These are phyloP conservation scores for Metschnikowia vanudenii DNA, from an alignment of 805 yeast species.

Conservation along the genomic window DNA sequence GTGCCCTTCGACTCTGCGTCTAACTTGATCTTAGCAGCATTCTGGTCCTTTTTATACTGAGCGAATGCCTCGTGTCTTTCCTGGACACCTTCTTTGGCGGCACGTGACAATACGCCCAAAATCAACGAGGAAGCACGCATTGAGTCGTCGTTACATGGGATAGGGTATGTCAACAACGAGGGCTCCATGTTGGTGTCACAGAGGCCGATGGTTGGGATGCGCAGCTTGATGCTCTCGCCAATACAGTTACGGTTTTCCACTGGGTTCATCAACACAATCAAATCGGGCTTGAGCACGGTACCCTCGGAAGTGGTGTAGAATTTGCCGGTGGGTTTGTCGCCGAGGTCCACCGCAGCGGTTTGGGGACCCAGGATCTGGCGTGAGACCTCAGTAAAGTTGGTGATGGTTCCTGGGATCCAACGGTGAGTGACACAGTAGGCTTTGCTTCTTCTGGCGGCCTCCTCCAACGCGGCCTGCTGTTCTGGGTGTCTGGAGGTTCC, in stretches of 20 bases:
- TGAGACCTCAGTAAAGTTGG: conserved; percentile 74
- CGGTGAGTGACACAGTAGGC: conserved; percentile 81
- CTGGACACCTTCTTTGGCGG: conserved; percentile 76
- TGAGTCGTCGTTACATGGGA: conserved; percentile 95
- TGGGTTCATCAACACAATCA: conserved; percentile 84
- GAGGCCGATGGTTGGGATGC: conserved; percentile 91
- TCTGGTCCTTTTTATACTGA: conserved; percentile 15
- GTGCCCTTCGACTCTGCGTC: no score
- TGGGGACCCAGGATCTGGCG: conserved; percentile 44
- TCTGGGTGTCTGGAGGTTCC: conserved; percentile 73
- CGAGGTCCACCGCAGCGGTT: conserved; percentile 66
- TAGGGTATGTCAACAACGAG: conserved; percentile 83
- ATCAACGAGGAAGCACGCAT: conserved; percentile 76
- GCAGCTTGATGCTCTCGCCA: conserved; percentile 73
- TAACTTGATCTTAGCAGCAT: no score
- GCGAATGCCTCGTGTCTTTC: conserved; percentile 44
- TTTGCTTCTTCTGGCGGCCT: conserved; percentile 72
- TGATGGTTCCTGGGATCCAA: conserved; percentile 95
- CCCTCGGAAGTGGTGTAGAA: conserved; percentile 46
- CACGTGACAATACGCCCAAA: conserved; percentile 77
- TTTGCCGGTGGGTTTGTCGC: conserved; percentile 64
- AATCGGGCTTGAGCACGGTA: conserved; percentile 77
- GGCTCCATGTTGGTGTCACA: conserved; percentile 95
- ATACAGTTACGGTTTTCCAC: conserved; percentile 78
- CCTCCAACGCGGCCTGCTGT: conserved; percentile 69